Evolutionary conservation across 768 basidiomycete genomes (phyloP), one percentile per base, ranked within the genome.

Genomic region (Boletus speciosus): DNA sequence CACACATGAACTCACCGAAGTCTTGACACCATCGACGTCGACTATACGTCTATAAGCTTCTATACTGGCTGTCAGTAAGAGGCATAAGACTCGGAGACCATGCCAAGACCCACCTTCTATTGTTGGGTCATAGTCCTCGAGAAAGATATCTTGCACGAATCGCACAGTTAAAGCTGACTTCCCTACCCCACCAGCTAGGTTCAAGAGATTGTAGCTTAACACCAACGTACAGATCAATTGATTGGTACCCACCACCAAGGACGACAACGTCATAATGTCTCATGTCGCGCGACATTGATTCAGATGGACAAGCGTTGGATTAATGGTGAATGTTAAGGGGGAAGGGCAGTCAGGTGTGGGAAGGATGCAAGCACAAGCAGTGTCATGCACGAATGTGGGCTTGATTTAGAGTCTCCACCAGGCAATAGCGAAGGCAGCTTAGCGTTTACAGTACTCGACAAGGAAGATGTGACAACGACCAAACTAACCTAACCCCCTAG

Each of bases 91-190:
- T n/a, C 21, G 37, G 8, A 16, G 19, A 44, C 21, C 32, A 46
- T 39, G 23, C 14, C 29, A 25, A 19, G 34, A 62, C 71, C 42
- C 44, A 86, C 89, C 89, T 81, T 91, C 88, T 63, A 92, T 90
- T 12, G 90, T 90, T 27, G 89, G 89, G 66, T 92, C 87, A 67
- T 91, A 91, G 59, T 80, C 80, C 62, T 88, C 85, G 31, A 88
- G 74, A 68, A 90, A 91, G 41, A 80, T 76, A 67, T 88, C 81
- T 59, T 79, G 79, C 44, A 90, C 82, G 67, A 86, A 91, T 54
- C 88, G 81, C 61, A 90, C 84, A 66, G 89, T 90, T 34, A 93
- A 76, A 12, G 91, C 89, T 25, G 90, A 92, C 71, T 93, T 93
- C 45, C 91, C 91, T 49, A 93, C 90, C 23, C 91, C 91, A 63